Conservation (phyloP, 2,329 filamentous ascomycete species). For the Fusarium verrucosum region DNA sequence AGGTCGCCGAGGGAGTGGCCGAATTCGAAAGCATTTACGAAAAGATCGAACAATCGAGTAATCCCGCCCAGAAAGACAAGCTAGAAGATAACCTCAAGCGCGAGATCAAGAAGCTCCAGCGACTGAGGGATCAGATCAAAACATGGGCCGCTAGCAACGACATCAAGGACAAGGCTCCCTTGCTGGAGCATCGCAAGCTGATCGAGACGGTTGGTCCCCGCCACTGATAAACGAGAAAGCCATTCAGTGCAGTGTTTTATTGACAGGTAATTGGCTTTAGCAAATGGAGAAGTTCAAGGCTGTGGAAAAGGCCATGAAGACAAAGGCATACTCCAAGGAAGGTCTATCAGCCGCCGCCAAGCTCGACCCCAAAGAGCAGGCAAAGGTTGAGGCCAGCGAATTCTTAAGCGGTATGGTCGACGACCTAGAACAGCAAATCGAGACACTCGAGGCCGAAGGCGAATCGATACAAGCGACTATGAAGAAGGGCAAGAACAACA, state of each 20-base stretch:
- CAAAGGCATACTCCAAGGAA: conserved; percentile 99
- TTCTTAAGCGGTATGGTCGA: conserved; percentile 90
- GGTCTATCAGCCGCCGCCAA: conserved; percentile 90
- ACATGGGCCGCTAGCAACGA: conserved; percentile 98
- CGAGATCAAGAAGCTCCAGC: conserved; percentile 99
- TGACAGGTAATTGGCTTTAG: conserved; percentile 56
- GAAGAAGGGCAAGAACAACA: conserved; percentile 94
- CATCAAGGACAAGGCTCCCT: conserved; percentile 98
- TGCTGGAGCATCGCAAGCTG: conserved; percentile 91
- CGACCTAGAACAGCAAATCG: conserved; percentile 92
- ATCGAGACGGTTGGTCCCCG: conserved; percentile 86
- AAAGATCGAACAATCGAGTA: conserved; percentile 93
- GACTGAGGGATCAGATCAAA: conserved; percentile 98
- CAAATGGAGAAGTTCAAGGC: conserved; percentile 99
- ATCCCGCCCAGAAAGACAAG: conserved; percentile 97
- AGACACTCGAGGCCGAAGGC: conserved; percentile 88
- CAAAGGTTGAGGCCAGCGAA: conserved; percentile 86
- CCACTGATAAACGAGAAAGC: conserved; percentile 19
- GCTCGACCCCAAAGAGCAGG: conserved; percentile 96
- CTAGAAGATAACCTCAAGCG: conserved; percentile 97
- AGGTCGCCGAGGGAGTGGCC: conserved; percentile 89
- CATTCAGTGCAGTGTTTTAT: conserved; percentile 19
- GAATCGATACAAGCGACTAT: conserved; percentile 86
- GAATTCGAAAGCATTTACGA: conserved; percentile 97
- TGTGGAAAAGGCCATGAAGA: conserved; percentile 99